phyloP scores from a whole-genome alignment of 768 basidiomycete species.

The Mrakia frigida region DNA sequence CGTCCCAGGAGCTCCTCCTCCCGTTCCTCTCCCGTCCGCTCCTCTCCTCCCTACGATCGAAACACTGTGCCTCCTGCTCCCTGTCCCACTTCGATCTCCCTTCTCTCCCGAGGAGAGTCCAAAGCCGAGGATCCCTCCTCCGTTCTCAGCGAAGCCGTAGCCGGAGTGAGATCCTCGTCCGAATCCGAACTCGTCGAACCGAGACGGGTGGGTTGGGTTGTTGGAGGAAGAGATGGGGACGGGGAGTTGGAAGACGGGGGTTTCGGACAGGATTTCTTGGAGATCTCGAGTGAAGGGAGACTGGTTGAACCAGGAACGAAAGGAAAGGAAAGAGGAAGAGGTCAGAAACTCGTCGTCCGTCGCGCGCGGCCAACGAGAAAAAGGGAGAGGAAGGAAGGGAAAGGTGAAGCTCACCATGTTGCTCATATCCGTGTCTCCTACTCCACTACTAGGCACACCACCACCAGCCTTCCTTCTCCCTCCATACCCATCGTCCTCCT shows the following conservation, averaged over 20 bases:
- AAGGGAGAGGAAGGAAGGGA: not conserved
- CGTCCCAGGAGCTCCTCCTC: not conserved
- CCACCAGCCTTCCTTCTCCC: not conserved
- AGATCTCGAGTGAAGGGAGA: constrained; percentile 29
- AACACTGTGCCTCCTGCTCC: constrained; percentile 30
- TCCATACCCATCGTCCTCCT: not conserved
- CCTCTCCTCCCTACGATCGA: constrained; percentile 23
- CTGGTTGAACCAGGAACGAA: not conserved
- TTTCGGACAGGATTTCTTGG: constrained; percentile 21
- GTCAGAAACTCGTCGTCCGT: too few relatives aligned
- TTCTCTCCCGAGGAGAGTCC: constrained; percentile 1
- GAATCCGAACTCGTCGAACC: constrained; percentile 32
- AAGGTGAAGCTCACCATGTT: constrained; percentile 23
- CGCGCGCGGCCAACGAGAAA: not conserved
- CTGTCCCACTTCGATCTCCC: constrained; percentile 19
- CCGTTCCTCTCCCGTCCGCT: constrained; percentile 1
- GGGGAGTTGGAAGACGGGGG: constrained; percentile 3
- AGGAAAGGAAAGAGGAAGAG: not conserved
- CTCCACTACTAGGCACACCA: not conserved
- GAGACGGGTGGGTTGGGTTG: not conserved
- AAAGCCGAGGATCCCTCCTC: constrained; percentile 19
- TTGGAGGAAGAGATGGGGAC: not conserved
- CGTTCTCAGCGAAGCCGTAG: constrained; percentile 15
- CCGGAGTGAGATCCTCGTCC: constrained; percentile 20
- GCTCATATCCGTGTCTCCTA: constrained; percentile 16